Percentiles rank a stretch among this genome's conserved stretches.
These are phyloP conservation scores for Fusarium cyanostomum DNA, from an alignment of 2,329 filamentous ascomycete genomes.

Conservation along the genomic window DNA sequence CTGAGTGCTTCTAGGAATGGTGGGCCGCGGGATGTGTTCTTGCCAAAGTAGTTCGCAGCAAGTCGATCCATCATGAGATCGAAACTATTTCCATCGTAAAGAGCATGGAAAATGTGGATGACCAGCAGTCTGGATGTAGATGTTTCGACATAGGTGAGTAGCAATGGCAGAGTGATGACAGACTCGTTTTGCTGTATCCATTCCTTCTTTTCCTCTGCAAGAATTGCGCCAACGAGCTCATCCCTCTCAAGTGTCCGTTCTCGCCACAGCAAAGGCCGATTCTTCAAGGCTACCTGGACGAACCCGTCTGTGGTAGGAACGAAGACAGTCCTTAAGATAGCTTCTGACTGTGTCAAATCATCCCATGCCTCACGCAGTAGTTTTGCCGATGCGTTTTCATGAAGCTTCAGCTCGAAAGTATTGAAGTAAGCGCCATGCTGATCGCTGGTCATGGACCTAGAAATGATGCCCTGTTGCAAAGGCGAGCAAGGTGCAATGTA, in stretches of 20 bases:
- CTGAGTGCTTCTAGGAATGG: slow-evolving; percentile 73
- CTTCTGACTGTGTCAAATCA: slow-evolving; percentile 58
- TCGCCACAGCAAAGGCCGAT: slow-evolving; percentile 55
- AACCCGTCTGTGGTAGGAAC: slow-evolving; percentile 77
- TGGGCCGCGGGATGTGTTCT: slow-evolving; percentile 51
- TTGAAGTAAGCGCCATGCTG: slow-evolving; percentile 77
- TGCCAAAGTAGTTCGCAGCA: slow-evolving; percentile 32
- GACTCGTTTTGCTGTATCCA: slow-evolving; percentile 66
- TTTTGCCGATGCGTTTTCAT: slow-evolving; percentile 52
- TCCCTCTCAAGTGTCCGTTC: slow-evolving; percentile 45
- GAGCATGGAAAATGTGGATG: slow-evolving; percentile 81
- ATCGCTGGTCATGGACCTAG: slow-evolving; percentile 67
- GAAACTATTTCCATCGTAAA: slow-evolving; percentile 88
- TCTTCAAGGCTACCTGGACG: slow-evolving; percentile 73
- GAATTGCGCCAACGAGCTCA: slow-evolving; percentile 44
- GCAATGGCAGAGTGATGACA: slow-evolving; percentile 26
- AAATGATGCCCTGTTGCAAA: slow-evolving; percentile 87
- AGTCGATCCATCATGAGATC: slow-evolving; percentile 71
- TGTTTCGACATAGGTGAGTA: slow-evolving; percentile 52
- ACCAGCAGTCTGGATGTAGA: slow-evolving; percentile 60
- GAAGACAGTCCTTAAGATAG: slow-evolving; percentile 79
- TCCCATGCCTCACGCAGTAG: slow-evolving; percentile 68
- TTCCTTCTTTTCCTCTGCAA: slow-evolving; percentile 49
- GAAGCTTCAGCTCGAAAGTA: slow-evolving; percentile 70
- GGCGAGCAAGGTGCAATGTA: slow-evolving; percentile 84